Evolutionary conservation across 805 yeast genomes (phyloP).

Genomic region (Metschnikowia dekortorum): DNA sequence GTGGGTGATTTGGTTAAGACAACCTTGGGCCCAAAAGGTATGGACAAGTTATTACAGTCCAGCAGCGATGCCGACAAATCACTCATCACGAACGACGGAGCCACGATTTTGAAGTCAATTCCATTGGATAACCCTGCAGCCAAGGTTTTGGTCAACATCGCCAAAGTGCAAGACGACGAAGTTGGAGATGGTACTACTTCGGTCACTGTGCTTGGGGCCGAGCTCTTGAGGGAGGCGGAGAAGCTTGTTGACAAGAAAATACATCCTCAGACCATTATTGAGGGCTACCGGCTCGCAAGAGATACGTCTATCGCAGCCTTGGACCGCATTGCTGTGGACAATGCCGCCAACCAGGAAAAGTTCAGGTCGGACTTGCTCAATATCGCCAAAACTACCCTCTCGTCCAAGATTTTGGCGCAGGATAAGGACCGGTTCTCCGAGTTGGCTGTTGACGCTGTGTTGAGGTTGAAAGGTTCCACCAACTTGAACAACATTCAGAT

Average conservation of each 20-base stretch:
- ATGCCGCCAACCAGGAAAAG: conserved; percentile 49
- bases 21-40: conserved; percentile 96
- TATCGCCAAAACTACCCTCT: conserved; percentile 89
- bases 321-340: conserved; percentile 70
- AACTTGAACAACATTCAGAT: conserved; percentile 90
- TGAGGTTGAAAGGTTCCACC: conserved; percentile 81
- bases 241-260: conserved; percentile 85
- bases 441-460: conserved; percentile 90
- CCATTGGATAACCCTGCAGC: conserved; percentile 98
- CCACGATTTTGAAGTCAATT: conserved; percentile 88
- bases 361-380: conserved; percentile 76
- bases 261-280: conserved; percentile 97
- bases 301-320: conserved; percentile 81
- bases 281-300: conserved; percentile 88
- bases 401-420: conserved; percentile 91
- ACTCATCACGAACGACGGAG: conserved; percentile 95
- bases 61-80: conserved; percentile 69
- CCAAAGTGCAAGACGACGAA: conserved; percentile 96
- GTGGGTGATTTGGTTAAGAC: conserved; percentile 96
- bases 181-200: conserved; percentile 99
- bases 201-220: conserved; percentile 88
- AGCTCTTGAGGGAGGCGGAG: conserved; percentile 91
- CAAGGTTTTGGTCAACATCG: conserved; percentile 86
- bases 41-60: conserved; percentile 92
- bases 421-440: conserved; percentile 87